Conservation (phyloP, 1,284 basidiomycete genomes). For the Waitea zeae region DNA sequence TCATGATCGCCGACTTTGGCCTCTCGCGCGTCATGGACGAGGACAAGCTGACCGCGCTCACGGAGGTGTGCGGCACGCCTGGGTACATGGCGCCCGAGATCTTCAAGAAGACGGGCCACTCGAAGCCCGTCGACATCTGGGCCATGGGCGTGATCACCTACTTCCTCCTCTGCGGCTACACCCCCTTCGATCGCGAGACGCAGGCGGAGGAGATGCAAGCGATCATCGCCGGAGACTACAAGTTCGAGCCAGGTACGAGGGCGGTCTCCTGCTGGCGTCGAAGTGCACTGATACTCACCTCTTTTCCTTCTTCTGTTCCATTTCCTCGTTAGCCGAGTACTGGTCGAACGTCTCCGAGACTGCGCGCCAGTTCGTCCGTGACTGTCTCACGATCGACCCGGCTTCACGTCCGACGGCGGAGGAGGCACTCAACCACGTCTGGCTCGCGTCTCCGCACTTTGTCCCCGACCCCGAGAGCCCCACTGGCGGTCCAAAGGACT, state of each 20-base stretch:
- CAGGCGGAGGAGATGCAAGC: slow-evolving; percentile 86
- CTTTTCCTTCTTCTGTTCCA: slow-evolving; percentile 4
- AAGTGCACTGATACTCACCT: too few relatives aligned
- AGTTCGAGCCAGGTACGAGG: slow-evolving; percentile 68
- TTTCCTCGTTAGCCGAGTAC: slow-evolving; percentile 35
- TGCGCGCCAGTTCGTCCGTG: slow-evolving; percentile 66
- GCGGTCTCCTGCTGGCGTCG: too few relatives aligned
- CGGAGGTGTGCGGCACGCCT: slow-evolving; percentile 90
- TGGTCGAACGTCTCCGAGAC: slow-evolving; percentile 73
- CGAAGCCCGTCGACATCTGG: slow-evolving; percentile 95
- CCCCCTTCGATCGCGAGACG: slow-evolving; percentile 83
- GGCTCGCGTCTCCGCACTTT: slow-evolving; percentile 63
- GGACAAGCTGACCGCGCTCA: slow-evolving; percentile 75
- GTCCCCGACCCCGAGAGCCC: slow-evolving; percentile 41
- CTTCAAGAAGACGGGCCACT: slow-evolving; percentile 90
- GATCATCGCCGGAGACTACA: slow-evolving; percentile 83
- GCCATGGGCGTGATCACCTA: slow-evolving; percentile 95
- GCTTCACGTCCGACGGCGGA: slow-evolving; percentile 58
- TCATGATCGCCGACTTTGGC: slow-evolving; percentile 97
- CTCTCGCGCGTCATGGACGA: slow-evolving; percentile 82
- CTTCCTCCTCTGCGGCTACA: slow-evolving; percentile 90
- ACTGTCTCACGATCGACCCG: slow-evolving; percentile 78
- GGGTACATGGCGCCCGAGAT: slow-evolving; percentile 99
- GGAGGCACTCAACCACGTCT: slow-evolving; percentile 58
- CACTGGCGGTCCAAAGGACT: slow-evolving; percentile 53